These are phyloP conservation scores for Hypoxylon crocopeplum DNA, from an alignment of 495 filamentous ascomycete species.

Conservation along the genomic window DNA sequence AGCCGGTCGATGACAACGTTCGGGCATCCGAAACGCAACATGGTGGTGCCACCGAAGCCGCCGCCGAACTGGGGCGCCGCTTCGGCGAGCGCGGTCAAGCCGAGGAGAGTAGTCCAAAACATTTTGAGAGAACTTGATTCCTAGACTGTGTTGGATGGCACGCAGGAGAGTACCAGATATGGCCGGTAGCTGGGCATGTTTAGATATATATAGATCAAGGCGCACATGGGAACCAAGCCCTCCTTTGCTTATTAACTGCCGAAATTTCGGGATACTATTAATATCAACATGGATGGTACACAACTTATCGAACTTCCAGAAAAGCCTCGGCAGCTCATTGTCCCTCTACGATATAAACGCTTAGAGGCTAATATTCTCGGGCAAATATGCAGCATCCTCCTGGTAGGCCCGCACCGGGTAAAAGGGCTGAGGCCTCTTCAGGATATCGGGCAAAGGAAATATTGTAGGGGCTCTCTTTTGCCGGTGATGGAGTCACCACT, in stretches of 20 bases:
- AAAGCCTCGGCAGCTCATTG: conserved; percentile 19
- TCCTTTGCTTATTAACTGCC: conserved; percentile 33
- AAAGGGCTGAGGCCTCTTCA: conserved; percentile 11
- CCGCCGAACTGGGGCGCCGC: conserved; percentile 48
- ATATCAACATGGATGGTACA: conserved; percentile 34
- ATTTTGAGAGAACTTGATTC: conserved; percentile 35
- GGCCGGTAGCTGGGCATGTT: conserved; percentile 2
- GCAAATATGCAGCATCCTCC: conserved; percentile 16
- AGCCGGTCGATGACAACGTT: conserved; percentile 53
- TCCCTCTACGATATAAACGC: conserved; percentile 5
- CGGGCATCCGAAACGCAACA: conserved; percentile 56
- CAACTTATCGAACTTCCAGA: conserved; percentile 29
- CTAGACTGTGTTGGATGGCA: conserved; percentile 8
- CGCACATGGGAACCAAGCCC: neutral
- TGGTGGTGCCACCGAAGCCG: conserved; percentile 42
- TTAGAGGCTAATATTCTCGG: conserved; percentile 36
- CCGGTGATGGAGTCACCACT: conserved; percentile 11
- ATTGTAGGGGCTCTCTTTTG: conserved; percentile 6
- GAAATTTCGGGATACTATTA: conserved; percentile 28
- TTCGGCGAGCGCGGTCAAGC: conserved; percentile 45
- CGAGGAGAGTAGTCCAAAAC: conserved; percentile 48
- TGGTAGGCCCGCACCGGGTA: conserved; percentile 30
- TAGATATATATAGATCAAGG: conserved; percentile 29
- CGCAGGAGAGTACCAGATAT: conserved; percentile 3
- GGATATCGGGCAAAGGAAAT: conserved; percentile 5